Conservation (phyloP, 345 rosid species). For the Microcos paniculata region DNA sequence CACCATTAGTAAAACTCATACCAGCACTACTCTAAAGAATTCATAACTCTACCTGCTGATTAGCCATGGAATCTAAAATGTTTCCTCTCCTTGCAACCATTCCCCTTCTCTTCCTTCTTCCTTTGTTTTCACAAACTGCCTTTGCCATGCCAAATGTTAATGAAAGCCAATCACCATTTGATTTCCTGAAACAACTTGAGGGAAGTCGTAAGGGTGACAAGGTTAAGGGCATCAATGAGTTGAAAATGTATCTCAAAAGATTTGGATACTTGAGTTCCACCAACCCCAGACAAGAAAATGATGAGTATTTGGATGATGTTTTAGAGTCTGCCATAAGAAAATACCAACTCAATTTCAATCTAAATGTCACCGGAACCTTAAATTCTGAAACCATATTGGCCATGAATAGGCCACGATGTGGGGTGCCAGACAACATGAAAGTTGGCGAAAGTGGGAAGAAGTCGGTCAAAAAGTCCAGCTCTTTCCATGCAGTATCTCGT, state of each 20-base stretch:
- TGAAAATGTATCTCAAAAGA: conserved; percentile 27
- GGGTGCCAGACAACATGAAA: conserved; percentile 31
- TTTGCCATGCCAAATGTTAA: not conserved
- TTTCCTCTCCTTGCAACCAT: no score
- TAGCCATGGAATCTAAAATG: not conserved
- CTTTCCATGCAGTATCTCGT: conserved; percentile 25
- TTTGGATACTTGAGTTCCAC: conserved; percentile 36
- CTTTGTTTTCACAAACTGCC: not conserved
- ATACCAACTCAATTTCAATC: conserved; percentile 30
- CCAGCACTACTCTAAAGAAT: no score
- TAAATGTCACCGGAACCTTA: conserved; percentile 21
- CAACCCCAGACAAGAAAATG: not conserved
- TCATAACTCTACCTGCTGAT: no score
- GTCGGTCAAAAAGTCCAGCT: conserved; percentile 5
- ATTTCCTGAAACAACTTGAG: conserved; percentile 27
- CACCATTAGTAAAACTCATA: no score
- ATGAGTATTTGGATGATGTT: conserved; percentile 28
- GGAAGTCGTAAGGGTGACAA: conserved; percentile 40
- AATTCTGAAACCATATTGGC: conserved; percentile 20
- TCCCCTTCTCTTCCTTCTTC: not conserved
- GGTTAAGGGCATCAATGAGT: conserved; percentile 23
- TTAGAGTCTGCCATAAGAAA: conserved; percentile 34
- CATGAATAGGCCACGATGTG: conserved; percentile 42
- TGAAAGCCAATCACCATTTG: conserved; percentile 14
- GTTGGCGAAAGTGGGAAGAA: conserved; percentile 27